Evolutionary conservation across 768 basidiomycete species (phyloP).

Genomic region (Phaeotremella fagi): DNA sequence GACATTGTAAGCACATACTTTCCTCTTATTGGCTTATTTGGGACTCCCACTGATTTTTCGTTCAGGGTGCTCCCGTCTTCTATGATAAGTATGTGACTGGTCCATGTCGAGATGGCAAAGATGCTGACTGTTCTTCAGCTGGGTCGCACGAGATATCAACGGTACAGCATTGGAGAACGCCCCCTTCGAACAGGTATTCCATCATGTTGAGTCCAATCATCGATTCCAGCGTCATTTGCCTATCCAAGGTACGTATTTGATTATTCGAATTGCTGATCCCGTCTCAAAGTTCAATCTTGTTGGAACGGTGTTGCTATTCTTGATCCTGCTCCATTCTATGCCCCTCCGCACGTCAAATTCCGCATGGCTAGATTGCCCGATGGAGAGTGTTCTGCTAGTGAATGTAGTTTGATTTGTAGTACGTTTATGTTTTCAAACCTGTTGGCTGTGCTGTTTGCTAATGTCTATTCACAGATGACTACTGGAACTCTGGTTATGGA

Average conservation of each 20-base stretch:
- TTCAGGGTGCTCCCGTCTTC: slow-evolving; percentile 77
- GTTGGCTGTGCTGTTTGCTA: not conserved
- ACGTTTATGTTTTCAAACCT: slow-evolving; percentile 8
- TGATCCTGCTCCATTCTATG: slow-evolving; percentile 93
- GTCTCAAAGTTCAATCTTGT: slow-evolving; percentile 78
- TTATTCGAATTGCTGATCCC: not conserved
- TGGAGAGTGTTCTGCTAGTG: slow-evolving; percentile 87
- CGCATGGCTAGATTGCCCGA: slow-evolving; percentile 87
- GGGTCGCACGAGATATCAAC: slow-evolving; percentile 98
- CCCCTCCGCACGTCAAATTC: slow-evolving; percentile 83
- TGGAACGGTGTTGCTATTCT: slow-evolving; percentile 98
- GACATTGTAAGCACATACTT: slow-evolving; percentile 63
- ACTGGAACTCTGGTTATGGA: slow-evolving; percentile 93
- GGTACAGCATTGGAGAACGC: slow-evolving; percentile 97
- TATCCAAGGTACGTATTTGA: slow-evolving; percentile 57
- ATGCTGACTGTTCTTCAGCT: slow-evolving; percentile 59
- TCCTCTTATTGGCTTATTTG: not conserved
- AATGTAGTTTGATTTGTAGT: slow-evolving; percentile 92
- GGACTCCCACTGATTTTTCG: not conserved
- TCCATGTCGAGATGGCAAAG: not conserved
- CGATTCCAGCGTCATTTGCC: slow-evolving; percentile 91
- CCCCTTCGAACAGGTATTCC: slow-evolving; percentile 91
- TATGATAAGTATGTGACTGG: slow-evolving; percentile 54
- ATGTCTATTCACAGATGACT: slow-evolving; percentile 58
- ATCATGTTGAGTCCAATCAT: slow-evolving; percentile 65